A percentile compares a stretch with the other conserved stretches of the same genome.
Conservation (phyloP, 345 rosid genomes). For the Gossypium herbaceum region DNA sequence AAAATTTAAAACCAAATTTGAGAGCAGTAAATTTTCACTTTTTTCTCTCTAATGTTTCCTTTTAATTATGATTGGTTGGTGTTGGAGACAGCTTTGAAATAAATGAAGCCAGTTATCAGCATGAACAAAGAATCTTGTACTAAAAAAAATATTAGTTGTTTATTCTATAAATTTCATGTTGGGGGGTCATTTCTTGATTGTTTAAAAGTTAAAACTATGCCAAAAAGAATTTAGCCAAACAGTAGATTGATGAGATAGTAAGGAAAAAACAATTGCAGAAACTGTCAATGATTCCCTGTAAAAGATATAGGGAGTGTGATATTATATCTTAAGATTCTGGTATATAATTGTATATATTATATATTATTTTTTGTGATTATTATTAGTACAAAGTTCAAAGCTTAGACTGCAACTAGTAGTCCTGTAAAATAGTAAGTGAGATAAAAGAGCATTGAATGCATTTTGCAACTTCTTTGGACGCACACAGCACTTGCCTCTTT, state of each 20-base stretch:
- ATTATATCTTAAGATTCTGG: neutral
- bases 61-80: neutral
- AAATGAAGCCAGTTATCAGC: neutral
- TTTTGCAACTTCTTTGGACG: constrained; percentile 29
- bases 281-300: neutral
- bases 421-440: constrained; percentile 8
- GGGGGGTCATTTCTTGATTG: neutral
- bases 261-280: neutral
- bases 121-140: neutral
- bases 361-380: neutral
- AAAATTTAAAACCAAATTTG: neutral
- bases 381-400: neutral
- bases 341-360: neutral
- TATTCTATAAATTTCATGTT: neutral
- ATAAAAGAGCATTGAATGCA: constrained; percentile 37
- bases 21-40: neutral
- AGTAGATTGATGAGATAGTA: neutral
- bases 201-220: neutral
- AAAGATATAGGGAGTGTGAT: neutral
- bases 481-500: constrained; percentile 23
- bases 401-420: neutral
- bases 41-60: neutral
- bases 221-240: neutral
- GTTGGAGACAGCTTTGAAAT: neutral
- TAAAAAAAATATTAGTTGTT: neutral